Evolutionary conservation across 805 yeast species (phyloP).

Genomic region (Saccharomyces jurei): DNA sequence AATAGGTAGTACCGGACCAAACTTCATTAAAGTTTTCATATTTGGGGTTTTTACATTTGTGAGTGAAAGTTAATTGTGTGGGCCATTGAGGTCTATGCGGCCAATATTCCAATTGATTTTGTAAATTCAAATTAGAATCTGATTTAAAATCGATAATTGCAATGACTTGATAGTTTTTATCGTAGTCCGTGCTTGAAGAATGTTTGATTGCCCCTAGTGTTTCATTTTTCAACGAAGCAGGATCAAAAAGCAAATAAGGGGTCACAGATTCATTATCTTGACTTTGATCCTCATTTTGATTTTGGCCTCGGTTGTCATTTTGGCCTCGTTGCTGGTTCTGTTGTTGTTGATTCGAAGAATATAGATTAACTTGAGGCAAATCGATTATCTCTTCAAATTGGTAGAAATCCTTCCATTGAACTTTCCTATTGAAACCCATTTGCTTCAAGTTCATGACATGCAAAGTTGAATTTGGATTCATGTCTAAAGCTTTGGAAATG

Average conservation of each 20-base stretch:
- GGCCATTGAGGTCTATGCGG: constrained; percentile 23
- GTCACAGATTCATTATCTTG: not conserved
- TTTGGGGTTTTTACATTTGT: constrained; percentile 17
- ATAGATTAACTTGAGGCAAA: not conserved
- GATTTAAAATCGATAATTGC: not conserved
- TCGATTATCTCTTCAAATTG: not conserved
- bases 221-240: not conserved
- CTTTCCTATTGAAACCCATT: not conserved
- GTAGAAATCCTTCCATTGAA: not conserved
- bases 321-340: not conserved
- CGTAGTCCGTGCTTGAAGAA: not conserved
- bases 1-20: constrained; percentile 24
- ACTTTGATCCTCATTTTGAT: constrained; percentile 5
- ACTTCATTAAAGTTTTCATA: constrained; percentile 8
- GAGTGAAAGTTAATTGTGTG: constrained; percentile 17
- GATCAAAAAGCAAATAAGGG: not conserved
- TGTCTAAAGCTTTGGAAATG: constrained; percentile 14
- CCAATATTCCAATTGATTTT: not conserved
- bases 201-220: not conserved
- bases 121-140: not conserved
- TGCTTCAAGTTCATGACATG: not conserved
- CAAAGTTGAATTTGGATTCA: not conserved
- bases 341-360: not conserved
- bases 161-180: not conserved
- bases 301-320: constrained; percentile 2